Evolutionary conservation across 2,329 filamentous ascomycete species (phyloP), one percentile per base, ranked within the genome.

Genomic region (Epichloe hybrida): DNA sequence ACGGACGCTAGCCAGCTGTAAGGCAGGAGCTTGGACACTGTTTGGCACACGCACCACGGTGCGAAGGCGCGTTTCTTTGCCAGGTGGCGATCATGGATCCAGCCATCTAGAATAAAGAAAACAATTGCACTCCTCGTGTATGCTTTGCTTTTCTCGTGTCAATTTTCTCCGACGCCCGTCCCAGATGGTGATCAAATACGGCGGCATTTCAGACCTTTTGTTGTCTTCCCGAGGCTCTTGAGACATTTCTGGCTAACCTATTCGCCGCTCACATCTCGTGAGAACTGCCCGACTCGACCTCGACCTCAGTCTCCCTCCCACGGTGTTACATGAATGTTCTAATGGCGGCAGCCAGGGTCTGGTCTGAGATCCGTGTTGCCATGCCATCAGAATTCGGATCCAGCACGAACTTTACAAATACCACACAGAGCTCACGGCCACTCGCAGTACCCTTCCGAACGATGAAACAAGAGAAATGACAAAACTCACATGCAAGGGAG

Each of bases 401-500:
- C 27, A 31, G 27, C 27, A 31, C 27, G 27, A 31, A 3, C 27
- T 31, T 31, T 31, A 11, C 4, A 9, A 11, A 31, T 11, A 31
- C 8, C 8, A 31, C 27, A 11, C 8, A 31, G 27, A 9, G 27
- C 27, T 31, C 27, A 31, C 27, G 27, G 9, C 27, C 27, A 31
- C 27, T 31, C 27, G 27, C 27, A 31, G 8, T 31, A 31, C 27
- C 27, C 27, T 11, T 31, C 8, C 27, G 27, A 31, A 31, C 17
- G 34, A 36, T 15, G 34, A 17, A n/a, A 13, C 13, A 15, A 31
- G 23, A 34, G 31, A 20, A 37, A 12, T 17, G 36, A n/a, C 6
- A n/a, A 21, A 20, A 23, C 15, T 42, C 37, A 20, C 9, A 52
- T 31, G 51, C 51, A 50, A 52, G 51, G 51, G 51, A 52, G 50